phyloP scores from a whole-genome alignment of 192 early-diverging fungal genomes.

The Backusella psychrophila region DNA sequence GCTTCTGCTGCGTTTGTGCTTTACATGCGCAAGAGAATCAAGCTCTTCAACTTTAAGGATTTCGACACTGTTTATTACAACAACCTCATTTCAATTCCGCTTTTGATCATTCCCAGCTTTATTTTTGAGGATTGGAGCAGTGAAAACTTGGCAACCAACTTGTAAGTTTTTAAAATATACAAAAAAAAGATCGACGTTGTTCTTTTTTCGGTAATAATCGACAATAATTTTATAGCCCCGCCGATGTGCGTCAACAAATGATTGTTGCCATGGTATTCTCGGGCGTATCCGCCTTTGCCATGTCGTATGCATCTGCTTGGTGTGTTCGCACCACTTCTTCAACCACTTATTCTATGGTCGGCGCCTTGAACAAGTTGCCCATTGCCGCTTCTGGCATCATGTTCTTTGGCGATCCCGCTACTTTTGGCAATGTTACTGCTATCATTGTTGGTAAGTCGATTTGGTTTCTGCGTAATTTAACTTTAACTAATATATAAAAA shows the following conservation, averaged over 20 bases:
- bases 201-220: not conserved
- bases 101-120: slow-evolving; percentile 67
- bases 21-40: slow-evolving; percentile 89
- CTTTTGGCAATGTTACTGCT: slow-evolving; percentile 78
- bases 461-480: slow-evolving; percentile 14
- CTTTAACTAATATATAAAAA: not conserved
- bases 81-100: slow-evolving; percentile 86
- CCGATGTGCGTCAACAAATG: slow-evolving; percentile 49
- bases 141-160: slow-evolving; percentile 56
- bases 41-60: slow-evolving; percentile 90
- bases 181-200: not conserved
- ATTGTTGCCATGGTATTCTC: slow-evolving; percentile 73
- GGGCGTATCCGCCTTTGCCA: slow-evolving; percentile 84
- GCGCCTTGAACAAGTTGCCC: slow-evolving; percentile 97
- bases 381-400: slow-evolving; percentile 94
- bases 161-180: too few species aligned
- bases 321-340: slow-evolving; percentile 71
- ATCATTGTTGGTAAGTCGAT: slow-evolving; percentile 70
- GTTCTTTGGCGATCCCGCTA: slow-evolving; percentile 89
- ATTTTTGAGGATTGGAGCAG: slow-evolving; percentile 68
- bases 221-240: slow-evolving; percentile 34
- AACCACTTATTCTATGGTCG: slow-evolving; percentile 95
- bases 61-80: slow-evolving; percentile 99
- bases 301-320: slow-evolving; percentile 83
- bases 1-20: slow-evolving; percentile 86